A percentile compares a stretch with the other conserved stretches of the same genome.
Conservation (phyloP, 768 basidiomycete genomes). For the Hemileccinum rubropunctum region DNA sequence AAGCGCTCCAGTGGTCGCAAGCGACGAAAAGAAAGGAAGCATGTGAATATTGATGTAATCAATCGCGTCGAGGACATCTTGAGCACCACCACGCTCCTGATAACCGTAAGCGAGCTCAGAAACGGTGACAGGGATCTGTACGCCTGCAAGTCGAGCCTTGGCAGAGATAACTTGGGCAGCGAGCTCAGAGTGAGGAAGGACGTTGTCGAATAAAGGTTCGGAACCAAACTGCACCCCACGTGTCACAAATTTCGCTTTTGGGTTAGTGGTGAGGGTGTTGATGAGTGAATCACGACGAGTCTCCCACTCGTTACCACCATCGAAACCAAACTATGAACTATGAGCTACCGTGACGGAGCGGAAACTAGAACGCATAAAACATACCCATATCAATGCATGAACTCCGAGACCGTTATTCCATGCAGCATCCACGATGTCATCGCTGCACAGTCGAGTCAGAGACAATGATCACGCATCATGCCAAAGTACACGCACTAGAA, state of each 20-base stretch:
- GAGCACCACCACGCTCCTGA: slow-evolving; percentile 48
- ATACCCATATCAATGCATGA: slow-evolving; percentile 72
- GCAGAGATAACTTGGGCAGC: slow-evolving; percentile 49
- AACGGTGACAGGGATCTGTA: slow-evolving; percentile 67
- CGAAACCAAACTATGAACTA: slow-evolving; percentile 34
- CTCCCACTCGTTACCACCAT: slow-evolving; percentile 47
- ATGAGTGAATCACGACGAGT: slow-evolving; percentile 53
- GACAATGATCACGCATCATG: slow-evolving; percentile 16
- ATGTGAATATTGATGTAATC: slow-evolving; percentile 69
- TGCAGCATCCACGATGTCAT: slow-evolving; percentile 65
- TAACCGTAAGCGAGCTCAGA: slow-evolving; percentile 66
- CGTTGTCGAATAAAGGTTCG: slow-evolving; percentile 63
- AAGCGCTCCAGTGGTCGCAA: slow-evolving; percentile 40
- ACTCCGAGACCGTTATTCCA: slow-evolving; percentile 69
- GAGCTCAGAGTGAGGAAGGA: slow-evolving; percentile 46
- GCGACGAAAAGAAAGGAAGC: slow-evolving; percentile 58
- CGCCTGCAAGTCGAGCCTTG: slow-evolving; percentile 46
- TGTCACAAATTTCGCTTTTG: slow-evolving; percentile 62
- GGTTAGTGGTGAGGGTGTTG: slow-evolving; percentile 51
- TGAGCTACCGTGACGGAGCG: not conserved
- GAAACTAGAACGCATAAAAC: slow-evolving; percentile 8
- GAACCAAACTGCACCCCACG: slow-evolving; percentile 69
- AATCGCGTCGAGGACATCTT: slow-evolving; percentile 54
- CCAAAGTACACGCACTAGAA: slow-evolving; percentile 33
- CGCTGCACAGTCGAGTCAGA: slow-evolving; percentile 27